Evolutionary conservation across 306 rosid species (phyloP).

Genomic region (Quercus ilex): DNA sequence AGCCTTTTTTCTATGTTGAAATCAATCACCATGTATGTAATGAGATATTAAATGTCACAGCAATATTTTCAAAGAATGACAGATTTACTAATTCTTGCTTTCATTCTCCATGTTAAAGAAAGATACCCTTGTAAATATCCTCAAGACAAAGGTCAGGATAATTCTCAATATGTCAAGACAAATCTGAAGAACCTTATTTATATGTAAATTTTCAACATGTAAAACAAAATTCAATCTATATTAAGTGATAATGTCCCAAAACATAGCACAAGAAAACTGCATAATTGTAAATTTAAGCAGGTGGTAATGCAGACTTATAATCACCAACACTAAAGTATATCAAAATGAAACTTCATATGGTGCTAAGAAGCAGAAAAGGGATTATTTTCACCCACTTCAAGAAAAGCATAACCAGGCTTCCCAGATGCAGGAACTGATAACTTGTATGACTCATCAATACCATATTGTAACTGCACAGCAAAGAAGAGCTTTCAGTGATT

Average conservation of each 20-base stretch:
- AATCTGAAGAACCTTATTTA: neutral
- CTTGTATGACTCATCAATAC: slow-evolving; percentile 37
- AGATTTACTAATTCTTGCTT: neutral
- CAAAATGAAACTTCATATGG: neutral
- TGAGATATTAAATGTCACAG: neutral
- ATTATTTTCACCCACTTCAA: slow-evolving; percentile 25
- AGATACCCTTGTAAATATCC: neutral
- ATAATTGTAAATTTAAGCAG: neutral
- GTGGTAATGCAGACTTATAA: neutral
- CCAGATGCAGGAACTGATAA: slow-evolving; percentile 31
- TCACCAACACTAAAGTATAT: neutral
- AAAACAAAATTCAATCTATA: neutral
- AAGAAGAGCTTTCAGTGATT: neutral
- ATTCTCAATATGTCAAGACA: neutral
- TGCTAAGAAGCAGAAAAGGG: neutral
- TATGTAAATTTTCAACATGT: neutral
- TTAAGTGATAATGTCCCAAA: neutral
- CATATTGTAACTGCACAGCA: slow-evolving; percentile 30
- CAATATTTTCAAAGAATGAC: neutral
- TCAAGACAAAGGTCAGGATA: neutral
- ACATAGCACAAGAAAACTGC: neutral
- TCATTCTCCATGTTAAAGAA: neutral
- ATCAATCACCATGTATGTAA: neutral
- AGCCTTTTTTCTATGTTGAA: neutral
- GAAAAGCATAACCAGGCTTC: slow-evolving; percentile 25